Evolutionary conservation across 306 rosid genomes (phyloP).

Genomic region (Lathyrus sativus): DNA sequence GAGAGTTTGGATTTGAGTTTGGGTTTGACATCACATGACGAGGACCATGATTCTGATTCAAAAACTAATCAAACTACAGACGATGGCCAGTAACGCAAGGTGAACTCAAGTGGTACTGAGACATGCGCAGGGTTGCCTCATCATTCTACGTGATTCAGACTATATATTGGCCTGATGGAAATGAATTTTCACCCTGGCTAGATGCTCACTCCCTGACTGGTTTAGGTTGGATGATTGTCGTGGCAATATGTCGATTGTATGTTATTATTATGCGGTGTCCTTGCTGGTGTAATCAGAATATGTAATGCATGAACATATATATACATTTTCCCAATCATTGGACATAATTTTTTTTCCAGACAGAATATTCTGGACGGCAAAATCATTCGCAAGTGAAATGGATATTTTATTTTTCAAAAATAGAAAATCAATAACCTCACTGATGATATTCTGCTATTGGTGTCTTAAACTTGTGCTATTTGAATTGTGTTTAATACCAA

Average conservation of each 20-base stretch:
- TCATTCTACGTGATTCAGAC: conserved; percentile 37
- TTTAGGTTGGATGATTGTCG: conserved; percentile 40
- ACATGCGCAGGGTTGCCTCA: conserved; percentile 28
- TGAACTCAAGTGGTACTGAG: conserved; percentile 20
- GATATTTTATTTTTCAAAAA: conserved; percentile 8
- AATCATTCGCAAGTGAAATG: conserved; percentile 23
- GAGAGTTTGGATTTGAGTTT: conserved; percentile 91
- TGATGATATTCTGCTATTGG: conserved; percentile 21
- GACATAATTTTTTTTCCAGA: conserved; percentile 29
- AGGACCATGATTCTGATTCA: conserved; percentile 55
- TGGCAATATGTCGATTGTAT: conserved; percentile 40
- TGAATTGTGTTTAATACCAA: neutral
- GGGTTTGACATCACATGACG: conserved; percentile 75
- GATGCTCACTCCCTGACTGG: conserved; percentile 35
- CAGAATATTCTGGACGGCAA: conserved; percentile 38
- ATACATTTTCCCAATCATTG: conserved; percentile 39
- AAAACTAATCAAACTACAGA: conserved; percentile 59
- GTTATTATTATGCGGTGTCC: conserved; percentile 41
- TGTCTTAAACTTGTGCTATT: neutral
- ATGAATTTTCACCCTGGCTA: conserved; percentile 38
- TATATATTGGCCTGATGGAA: conserved; percentile 30
- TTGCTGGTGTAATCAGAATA: conserved; percentile 40
- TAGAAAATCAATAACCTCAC: neutral
- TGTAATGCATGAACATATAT: conserved; percentile 40
- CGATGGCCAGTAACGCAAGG: conserved; percentile 48